A percentile compares a stretch with the other conserved stretches of the same genome.
phyloP scores from a whole-genome alignment of 2,329 filamentous ascomycete genomes.

The Sarocladium kiliense region DNA sequence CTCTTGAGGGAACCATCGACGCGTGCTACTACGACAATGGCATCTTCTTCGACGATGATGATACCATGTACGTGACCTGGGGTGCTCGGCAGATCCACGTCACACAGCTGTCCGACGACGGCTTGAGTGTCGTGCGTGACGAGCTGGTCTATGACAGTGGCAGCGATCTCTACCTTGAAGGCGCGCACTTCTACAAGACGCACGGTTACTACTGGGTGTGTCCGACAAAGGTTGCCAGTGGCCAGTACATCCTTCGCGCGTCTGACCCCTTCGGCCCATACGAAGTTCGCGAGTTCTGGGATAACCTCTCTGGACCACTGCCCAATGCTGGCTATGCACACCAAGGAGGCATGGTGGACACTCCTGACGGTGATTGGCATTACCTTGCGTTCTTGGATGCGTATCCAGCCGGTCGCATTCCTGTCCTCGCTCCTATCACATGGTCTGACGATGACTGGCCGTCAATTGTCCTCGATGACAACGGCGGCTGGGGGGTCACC shows the following conservation, averaged over 20 bases:
- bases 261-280: not conserved
- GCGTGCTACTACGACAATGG: conserved; percentile 54
- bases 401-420: conserved; percentile 52
- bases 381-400: conserved; percentile 52
- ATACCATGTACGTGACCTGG: conserved; percentile 54
- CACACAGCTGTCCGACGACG: conserved; percentile 45
- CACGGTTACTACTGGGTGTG: not conserved
- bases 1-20: conserved; percentile 12
- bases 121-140: conserved; percentile 36
- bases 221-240: not conserved
- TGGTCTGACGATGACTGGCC: conserved; percentile 51
- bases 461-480: conserved; percentile 29
- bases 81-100: conserved; percentile 44
- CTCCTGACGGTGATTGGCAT: conserved; percentile 48
- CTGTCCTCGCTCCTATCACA: conserved; percentile 49
- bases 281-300: not conserved
- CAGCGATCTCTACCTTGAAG: conserved; percentile 31
- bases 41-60: conserved; percentile 52
- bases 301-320: not conserved
- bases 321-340: not conserved
- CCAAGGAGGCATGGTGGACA: conserved; percentile 52
- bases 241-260: not conserved
- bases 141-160: conserved; percentile 18
- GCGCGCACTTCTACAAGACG: not conserved
- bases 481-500: conserved; percentile 41